phyloP scores from a whole-genome alignment of 148 eudicot species.

The Chenopodium quinoa region DNA sequence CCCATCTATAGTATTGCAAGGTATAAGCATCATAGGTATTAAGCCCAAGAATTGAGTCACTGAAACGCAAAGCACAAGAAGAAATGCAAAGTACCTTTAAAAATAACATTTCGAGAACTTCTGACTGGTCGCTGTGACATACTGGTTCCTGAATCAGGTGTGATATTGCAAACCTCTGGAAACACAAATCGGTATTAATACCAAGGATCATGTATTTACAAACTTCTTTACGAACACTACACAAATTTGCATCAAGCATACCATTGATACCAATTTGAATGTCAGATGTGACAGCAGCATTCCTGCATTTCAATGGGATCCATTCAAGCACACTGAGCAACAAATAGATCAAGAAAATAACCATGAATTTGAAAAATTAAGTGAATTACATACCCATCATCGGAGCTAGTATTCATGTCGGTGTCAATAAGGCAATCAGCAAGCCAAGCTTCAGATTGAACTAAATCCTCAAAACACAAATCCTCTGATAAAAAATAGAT shows the following conservation, averaged over 20 bases:
- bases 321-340: not conserved
- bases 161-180: slow-evolving; percentile 48
- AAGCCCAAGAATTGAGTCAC: not conserved
- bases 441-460: slow-evolving; percentile 79
- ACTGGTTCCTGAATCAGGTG: slow-evolving; percentile 35
- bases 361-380: not conserved
- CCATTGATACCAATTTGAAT: slow-evolving; percentile 45
- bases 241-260: slow-evolving; percentile 19
- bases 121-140: slow-evolving; percentile 36
- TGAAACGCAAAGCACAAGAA: not conserved
- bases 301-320: slow-evolving; percentile 30
- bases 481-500: slow-evolving; percentile 41
- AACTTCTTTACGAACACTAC: not conserved
- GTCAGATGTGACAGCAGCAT: slow-evolving; percentile 42
- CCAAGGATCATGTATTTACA: not conserved
- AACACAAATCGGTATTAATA: not conserved
- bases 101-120: slow-evolving; percentile 53
- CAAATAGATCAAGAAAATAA: not conserved
- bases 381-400: slow-evolving; percentile 48
- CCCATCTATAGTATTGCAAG: not conserved
- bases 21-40: not conserved
- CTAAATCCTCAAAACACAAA: slow-evolving; percentile 54
- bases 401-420: slow-evolving; percentile 59
- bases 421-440: slow-evolving; percentile 77
- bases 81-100: slow-evolving; percentile 52